Conservation (phyloP, 805 yeast genomes). For the Henningerozyma blattae region DNA sequence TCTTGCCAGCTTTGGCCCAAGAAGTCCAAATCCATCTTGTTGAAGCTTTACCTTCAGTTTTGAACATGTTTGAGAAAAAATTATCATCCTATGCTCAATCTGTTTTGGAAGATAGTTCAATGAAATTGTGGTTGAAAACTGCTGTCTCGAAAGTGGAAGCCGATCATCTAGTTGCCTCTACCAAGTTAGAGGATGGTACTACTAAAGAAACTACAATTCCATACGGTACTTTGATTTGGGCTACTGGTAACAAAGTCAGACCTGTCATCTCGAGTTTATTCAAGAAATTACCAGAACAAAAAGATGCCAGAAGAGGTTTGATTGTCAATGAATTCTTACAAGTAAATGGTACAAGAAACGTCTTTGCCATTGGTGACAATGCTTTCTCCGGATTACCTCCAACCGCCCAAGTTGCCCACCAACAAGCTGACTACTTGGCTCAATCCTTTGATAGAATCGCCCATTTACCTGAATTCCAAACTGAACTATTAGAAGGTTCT, state of each 20-base stretch:
- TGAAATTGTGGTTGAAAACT: constrained; percentile 70
- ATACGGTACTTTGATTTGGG: constrained; percentile 92
- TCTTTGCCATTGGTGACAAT: constrained; percentile 90
- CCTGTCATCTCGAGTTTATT: constrained; percentile 56
- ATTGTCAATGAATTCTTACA: constrained; percentile 66
- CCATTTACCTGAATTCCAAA: constrained; percentile 27
- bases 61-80: constrained; percentile 39
- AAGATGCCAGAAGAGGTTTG: constrained; percentile 76
- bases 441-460: constrained; percentile 50
- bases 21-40: constrained; percentile 79
- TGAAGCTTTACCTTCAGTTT: constrained; percentile 84
- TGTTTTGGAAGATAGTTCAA: constrained; percentile 37
- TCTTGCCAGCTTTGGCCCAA: constrained; percentile 76
- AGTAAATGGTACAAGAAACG: constrained; percentile 71
- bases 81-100: constrained; percentile 32
- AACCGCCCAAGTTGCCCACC: constrained; percentile 95
- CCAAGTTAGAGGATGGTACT: constrained; percentile 61
- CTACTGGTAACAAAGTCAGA: constrained; percentile 90
- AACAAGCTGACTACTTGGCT: constrained; percentile 77
- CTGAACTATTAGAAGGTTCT: constrained; percentile 24
- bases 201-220: constrained; percentile 50
- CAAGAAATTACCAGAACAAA: constrained; percentile 64
- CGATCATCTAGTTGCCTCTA: constrained; percentile 57
- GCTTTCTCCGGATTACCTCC: constrained; percentile 84
- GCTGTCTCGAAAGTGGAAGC: constrained; percentile 82